These are phyloP conservation scores for Tolypocladium inflatum DNA, from an alignment of 2,329 filamentous ascomycete species.

Conservation along the genomic window DNA sequence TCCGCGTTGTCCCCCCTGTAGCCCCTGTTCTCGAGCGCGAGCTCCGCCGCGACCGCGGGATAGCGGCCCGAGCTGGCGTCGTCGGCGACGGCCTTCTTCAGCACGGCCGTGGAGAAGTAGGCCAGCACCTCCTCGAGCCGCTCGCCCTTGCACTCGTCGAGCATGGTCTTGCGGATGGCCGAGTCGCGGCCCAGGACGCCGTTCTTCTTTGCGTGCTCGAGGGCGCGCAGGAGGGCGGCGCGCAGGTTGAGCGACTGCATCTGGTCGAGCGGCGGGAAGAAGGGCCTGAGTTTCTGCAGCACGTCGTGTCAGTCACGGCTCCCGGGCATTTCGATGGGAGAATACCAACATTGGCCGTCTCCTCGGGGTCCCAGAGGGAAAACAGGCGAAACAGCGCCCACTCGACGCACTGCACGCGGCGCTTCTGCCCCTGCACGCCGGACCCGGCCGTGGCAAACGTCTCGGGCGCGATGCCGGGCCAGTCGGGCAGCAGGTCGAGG, in stretches of 20 bases:
- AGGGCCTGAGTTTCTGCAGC: constrained; percentile 70
- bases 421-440: constrained; percentile 65
- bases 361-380: constrained; percentile 68
- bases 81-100: constrained; percentile 56
- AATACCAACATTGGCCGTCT: constrained; percentile 56
- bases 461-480: constrained; percentile 63
- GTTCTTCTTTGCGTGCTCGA: constrained; percentile 83
- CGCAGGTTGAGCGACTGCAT: constrained; percentile 87
- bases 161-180: constrained; percentile 83
- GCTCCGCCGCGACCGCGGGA: constrained; percentile 38
- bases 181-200: constrained; percentile 71
- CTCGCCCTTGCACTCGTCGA: constrained; percentile 92
- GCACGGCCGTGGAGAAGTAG: constrained; percentile 71
- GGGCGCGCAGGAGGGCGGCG: constrained; percentile 67
- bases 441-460: constrained; percentile 58
- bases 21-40: constrained; percentile 51
- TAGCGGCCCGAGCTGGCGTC: constrained; percentile 26
- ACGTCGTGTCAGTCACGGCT: too few relatives aligned
- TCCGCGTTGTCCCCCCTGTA: constrained; percentile 43
- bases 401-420: constrained; percentile 72
- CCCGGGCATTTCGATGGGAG: too few relatives aligned
- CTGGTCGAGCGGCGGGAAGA: constrained; percentile 85
- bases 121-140: constrained; percentile 80
- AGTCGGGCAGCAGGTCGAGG: constrained; percentile 66
- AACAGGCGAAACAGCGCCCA: constrained; percentile 90